phyloP scores from a whole-genome alignment of 768 basidiomycete species.

The Lentinus brumalis region DNA sequence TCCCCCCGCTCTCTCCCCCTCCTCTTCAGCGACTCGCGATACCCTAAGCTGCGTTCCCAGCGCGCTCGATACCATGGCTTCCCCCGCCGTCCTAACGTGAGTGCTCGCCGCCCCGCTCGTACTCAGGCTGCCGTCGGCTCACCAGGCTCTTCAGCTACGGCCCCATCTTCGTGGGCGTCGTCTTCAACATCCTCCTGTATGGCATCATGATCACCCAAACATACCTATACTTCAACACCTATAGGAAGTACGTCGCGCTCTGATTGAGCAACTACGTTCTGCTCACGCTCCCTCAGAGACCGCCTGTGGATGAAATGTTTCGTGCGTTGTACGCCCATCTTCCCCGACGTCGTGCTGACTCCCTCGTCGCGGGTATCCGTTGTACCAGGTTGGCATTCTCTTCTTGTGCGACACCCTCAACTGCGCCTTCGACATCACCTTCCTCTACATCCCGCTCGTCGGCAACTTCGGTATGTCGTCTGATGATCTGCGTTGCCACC shows the following conservation, averaged over 20 bases:
- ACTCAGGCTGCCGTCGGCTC: background rate
- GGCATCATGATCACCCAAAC: constrained; percentile 53
- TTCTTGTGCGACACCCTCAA: constrained; percentile 54
- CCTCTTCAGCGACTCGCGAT: constrained; percentile 2
- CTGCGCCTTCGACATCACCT: constrained; percentile 44
- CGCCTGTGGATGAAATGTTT: constrained; percentile 47
- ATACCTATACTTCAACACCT: constrained; percentile 48
- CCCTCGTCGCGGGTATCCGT: background rate
- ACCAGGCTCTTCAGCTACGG: constrained; percentile 39
- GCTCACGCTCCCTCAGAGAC: constrained; percentile 37
- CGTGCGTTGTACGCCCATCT: constrained; percentile 31
- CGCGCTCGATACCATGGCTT: constrained; percentile 13
- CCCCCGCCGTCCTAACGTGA: constrained; percentile 17
- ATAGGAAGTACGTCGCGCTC: constrained; percentile 35
- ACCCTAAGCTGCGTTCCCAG: constrained; percentile 3
- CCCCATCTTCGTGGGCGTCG: constrained; percentile 50
- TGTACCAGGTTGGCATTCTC: constrained; percentile 41
- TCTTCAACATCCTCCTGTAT: constrained; percentile 48
- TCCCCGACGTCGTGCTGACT: background rate
- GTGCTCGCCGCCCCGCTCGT: background rate
- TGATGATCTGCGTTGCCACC: background rate
- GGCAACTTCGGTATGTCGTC: constrained; percentile 43
- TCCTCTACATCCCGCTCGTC: constrained; percentile 51
- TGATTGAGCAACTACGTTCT: background rate
- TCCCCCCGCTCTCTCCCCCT: background rate